A percentile compares a stretch with the other conserved stretches of the same genome.
phyloP scores from a whole-genome alignment of 495 filamentous ascomycete species.

The Aspergillus indologenus region DNA sequence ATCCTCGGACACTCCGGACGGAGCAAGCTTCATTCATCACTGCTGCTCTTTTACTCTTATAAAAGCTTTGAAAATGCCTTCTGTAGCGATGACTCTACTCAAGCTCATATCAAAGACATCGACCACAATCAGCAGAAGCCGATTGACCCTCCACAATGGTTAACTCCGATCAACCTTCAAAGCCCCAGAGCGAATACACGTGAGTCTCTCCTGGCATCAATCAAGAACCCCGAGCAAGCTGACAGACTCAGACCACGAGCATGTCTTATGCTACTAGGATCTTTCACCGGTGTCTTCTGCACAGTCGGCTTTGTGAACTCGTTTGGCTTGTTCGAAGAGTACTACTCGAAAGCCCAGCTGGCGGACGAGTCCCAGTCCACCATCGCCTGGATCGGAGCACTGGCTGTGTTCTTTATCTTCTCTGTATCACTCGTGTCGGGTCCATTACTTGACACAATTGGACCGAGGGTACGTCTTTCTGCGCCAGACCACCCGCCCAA shows the following conservation, averaged over 20 bases:
- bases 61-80: neutral
- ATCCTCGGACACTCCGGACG: neutral
- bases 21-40: neutral
- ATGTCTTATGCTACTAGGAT: slow-evolving; percentile 30
- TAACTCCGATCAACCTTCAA: slow-evolving; percentile 3
- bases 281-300: slow-evolving; percentile 42
- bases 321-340: slow-evolving; percentile 61
- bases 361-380: slow-evolving; percentile 41
- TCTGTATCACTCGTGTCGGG: slow-evolving; percentile 33
- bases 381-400: slow-evolving; percentile 61
- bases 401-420: slow-evolving; percentile 43
- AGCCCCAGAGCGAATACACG: slow-evolving; percentile 26
- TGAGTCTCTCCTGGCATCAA: neutral
- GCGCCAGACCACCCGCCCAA: neutral
- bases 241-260: slow-evolving; percentile 17
- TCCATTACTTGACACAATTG: slow-evolving; percentile 37
- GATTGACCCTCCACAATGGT: slow-evolving; percentile 2
- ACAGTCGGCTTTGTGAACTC: slow-evolving; percentile 60
- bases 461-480: slow-evolving; percentile 27
- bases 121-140: neutral
- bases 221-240: neutral
- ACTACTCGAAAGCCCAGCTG: slow-evolving; percentile 55
- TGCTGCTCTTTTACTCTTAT: neutral
- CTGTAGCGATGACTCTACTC: neutral
- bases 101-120: neutral